Conservation (phyloP, 2,329 filamentous ascomycete genomes). For the Chaetomium globosum region DNA sequence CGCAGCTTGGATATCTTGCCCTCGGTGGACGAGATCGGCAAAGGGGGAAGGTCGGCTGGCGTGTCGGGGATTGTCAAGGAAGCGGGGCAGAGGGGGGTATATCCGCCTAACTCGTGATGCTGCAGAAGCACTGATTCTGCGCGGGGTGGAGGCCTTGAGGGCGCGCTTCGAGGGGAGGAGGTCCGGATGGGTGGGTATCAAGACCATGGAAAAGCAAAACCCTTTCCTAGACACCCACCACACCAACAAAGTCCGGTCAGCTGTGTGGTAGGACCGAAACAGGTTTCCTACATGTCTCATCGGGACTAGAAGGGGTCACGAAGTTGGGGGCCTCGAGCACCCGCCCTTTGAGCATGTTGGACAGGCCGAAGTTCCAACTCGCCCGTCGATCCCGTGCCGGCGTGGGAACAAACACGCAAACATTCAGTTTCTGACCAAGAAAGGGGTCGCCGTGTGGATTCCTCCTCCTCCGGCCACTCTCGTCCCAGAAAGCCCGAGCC, state of each 20-base stretch:
- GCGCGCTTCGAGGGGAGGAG: not conserved
- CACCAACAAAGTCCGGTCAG: not conserved
- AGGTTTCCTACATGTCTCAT: not conserved
- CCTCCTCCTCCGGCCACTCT: not conserved
- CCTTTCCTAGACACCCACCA: not conserved
- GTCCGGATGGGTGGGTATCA: not conserved
- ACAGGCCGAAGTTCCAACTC: not conserved
- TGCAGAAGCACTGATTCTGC: not conserved
- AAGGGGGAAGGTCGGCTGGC: conserved; percentile 18
- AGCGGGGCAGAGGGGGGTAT: not conserved
- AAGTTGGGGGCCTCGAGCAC: not conserved
- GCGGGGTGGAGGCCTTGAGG: not conserved
- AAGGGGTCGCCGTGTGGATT: not conserved
- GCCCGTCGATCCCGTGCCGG: not conserved
- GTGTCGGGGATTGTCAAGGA: not conserved
- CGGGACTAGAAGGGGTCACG: not conserved
- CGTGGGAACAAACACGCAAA: not conserved
- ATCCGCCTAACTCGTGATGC: not conserved
- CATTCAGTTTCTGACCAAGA: not conserved
- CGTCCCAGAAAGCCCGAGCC: not conserved
- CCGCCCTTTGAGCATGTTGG: not conserved
- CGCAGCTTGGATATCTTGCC: not conserved
- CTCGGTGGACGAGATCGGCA: conserved; percentile 3
- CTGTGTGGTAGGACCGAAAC: not conserved
- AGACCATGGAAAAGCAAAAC: not conserved